Evolutionary conservation across 2,329 filamentous ascomycete genomes (phyloP).

Genomic region (Chalaropsis ovoidea): DNA sequence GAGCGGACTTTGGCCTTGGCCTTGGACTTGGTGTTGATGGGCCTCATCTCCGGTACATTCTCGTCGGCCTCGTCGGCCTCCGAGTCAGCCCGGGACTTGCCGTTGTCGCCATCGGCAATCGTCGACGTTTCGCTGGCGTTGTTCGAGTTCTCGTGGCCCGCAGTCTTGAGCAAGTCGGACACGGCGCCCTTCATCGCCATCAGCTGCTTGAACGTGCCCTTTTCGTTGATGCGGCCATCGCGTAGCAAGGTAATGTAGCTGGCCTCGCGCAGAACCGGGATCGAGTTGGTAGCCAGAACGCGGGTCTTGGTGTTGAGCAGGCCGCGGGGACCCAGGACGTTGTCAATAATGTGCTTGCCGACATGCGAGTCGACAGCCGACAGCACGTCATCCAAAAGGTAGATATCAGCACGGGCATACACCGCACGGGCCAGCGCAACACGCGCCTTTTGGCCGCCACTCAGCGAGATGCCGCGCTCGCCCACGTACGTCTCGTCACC

Average conservation of each 20-base stretch:
- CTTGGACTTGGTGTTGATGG: constrained; percentile 58
- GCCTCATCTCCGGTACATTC: constrained; percentile 60
- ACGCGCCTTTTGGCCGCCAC: constrained; percentile 90
- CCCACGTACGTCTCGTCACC: constrained; percentile 95
- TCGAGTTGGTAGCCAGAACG: constrained; percentile 89
- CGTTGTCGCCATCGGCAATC: constrained; percentile 42
- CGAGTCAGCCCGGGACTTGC: constrained; percentile 30
- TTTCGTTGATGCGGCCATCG: constrained; percentile 73
- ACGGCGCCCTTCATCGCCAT: constrained; percentile 91
- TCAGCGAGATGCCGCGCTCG: constrained; percentile 90
- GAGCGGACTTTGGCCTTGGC: constrained; percentile 46
- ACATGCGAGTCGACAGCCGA: constrained; percentile 99
- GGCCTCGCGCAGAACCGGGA: constrained; percentile 78
- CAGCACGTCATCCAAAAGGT: constrained; percentile 84
- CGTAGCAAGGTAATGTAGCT: constrained; percentile 80
- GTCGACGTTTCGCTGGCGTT: constrained; percentile 48
- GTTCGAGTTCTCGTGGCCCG: constrained; percentile 47
- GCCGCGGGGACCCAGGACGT: constrained; percentile 78
- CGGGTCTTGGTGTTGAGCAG: constrained; percentile 77
- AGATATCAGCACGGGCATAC: constrained; percentile 92
- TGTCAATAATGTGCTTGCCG: constrained; percentile 85
- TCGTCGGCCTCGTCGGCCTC: constrained; percentile 77
- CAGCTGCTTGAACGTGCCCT: constrained; percentile 81
- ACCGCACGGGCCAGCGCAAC: constrained; percentile 87
- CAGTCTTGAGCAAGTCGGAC: constrained; percentile 68